These are phyloP conservation scores for Kitagawia praeruptora DNA, from an alignment of 129 eudicot genomes.

Conservation along the genomic window DNA sequence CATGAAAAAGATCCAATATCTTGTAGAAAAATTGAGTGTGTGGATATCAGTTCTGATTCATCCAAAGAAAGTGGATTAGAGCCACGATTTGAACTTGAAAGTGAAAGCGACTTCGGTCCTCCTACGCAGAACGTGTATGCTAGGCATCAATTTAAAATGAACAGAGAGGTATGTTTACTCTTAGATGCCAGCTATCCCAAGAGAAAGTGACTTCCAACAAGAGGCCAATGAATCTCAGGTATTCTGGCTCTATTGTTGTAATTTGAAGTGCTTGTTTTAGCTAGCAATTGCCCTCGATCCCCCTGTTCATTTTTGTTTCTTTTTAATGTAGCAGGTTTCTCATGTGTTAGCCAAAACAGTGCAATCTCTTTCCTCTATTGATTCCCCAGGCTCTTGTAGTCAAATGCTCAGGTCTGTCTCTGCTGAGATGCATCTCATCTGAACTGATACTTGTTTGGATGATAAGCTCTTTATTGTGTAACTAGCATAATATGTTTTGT, in stretches of 20 bases:
- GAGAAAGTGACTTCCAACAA: background rate
- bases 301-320: too few species aligned
- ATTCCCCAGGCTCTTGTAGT: background rate
- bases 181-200: background rate
- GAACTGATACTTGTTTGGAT: background rate
- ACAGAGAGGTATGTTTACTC: background rate
- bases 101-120: too few species aligned
- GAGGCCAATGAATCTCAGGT: background rate
- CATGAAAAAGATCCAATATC: too few species aligned
- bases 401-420: constrained; percentile 3
- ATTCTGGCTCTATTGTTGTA: background rate
- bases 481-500: background rate
- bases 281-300: too few species aligned
- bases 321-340: background rate
- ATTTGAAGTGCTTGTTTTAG: too few species aligned
- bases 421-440: background rate
- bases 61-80: too few species aligned
- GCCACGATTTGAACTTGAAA: too few species aligned
- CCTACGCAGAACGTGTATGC: background rate
- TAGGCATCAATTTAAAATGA: background rate
- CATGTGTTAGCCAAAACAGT: background rate
- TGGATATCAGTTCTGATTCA: too few species aligned
- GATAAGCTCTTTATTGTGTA: background rate
- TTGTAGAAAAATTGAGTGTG: too few species aligned
- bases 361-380: background rate